A percentile compares a stretch with the other conserved stretches of the same genome.
These are phyloP conservation scores for Thymus quinquecostatus DNA, from an alignment of 257 asterid genomes.

Conservation along the genomic window DNA sequence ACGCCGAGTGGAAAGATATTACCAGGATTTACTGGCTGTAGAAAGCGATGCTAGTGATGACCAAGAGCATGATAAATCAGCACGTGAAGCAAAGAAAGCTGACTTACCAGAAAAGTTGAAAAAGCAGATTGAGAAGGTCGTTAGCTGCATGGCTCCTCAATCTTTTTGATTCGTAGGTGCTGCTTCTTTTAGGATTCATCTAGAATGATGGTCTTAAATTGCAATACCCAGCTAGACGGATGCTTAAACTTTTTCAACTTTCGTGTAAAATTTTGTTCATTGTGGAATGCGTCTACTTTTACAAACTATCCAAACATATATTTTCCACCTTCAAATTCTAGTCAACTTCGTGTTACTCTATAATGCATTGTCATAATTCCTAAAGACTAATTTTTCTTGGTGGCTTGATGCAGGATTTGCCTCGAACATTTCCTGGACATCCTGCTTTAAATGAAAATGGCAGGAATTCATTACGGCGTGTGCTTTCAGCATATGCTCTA, in stretches of 20 bases:
- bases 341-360: constrained; percentile 9
- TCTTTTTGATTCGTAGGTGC: constrained; percentile 92
- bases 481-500: constrained; percentile 84
- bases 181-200: constrained; percentile 87
- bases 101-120: constrained; percentile 72
- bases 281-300: constrained; percentile 6
- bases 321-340: constrained; percentile 18
- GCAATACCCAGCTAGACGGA: constrained; percentile 14
- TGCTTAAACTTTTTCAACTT: constrained; percentile 27
- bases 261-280: constrained; percentile 19
- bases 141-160: constrained; percentile 97
- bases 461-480: constrained; percentile 78
- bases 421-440: constrained; percentile 96
- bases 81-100: constrained; percentile 37
- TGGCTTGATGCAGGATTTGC: constrained; percentile 69
- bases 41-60: constrained; percentile 50
- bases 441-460: constrained; percentile 90
- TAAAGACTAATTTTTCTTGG: constrained; percentile 32
- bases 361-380: constrained; percentile 31
- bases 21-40: constrained; percentile 66
- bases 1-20: constrained; percentile 77
- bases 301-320: neutral
- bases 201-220: constrained; percentile 40
- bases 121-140: constrained; percentile 99
- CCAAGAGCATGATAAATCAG: constrained; percentile 23